Conservation (phyloP, 2,329 filamentous ascomycete genomes). For the Aspergillus ochraceus region DNA sequence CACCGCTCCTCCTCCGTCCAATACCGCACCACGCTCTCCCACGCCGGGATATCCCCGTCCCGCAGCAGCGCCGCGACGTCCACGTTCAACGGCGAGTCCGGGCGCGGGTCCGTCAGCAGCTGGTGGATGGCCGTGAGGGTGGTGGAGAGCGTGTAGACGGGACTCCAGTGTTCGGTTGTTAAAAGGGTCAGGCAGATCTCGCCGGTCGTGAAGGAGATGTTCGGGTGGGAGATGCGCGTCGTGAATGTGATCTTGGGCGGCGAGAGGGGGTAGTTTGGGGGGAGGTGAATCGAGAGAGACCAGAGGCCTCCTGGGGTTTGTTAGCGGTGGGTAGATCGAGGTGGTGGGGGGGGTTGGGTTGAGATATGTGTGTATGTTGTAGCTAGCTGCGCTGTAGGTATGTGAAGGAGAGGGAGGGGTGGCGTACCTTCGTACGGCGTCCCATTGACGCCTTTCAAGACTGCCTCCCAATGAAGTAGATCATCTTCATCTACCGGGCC, state of each 20-base stretch:
- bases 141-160: conserved; percentile 72
- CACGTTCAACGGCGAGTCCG: conserved; percentile 51
- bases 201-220: conserved; percentile 71
- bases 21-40: conserved; percentile 49
- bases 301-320: conserved; percentile 66
- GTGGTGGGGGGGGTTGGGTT: background rate
- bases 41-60: conserved; percentile 45
- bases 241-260: conserved; percentile 77
- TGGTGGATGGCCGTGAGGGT: conserved; percentile 49
- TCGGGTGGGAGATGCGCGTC: conserved; percentile 85
- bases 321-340: background rate
- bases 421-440: conserved; percentile 60
- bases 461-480: conserved; percentile 60
- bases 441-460: conserved; percentile 59
- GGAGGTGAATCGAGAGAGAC: conserved; percentile 76
- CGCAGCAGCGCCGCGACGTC: conserved; percentile 49
- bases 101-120: conserved; percentile 45
- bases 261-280: conserved; percentile 72
- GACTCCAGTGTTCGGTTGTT: conserved; percentile 71
- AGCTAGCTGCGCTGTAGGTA: no score
- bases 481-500: conserved; percentile 59
- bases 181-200: conserved; percentile 94
- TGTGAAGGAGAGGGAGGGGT: background rate
- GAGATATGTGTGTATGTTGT: no score
- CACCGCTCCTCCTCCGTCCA: conserved; percentile 50